A percentile compares a stretch with the other conserved stretches of the same genome.
These are phyloP conservation scores for Tolypocladium ophioglossoides DNA, from an alignment of 2,329 filamentous ascomycete species.

Conservation along the genomic window DNA sequence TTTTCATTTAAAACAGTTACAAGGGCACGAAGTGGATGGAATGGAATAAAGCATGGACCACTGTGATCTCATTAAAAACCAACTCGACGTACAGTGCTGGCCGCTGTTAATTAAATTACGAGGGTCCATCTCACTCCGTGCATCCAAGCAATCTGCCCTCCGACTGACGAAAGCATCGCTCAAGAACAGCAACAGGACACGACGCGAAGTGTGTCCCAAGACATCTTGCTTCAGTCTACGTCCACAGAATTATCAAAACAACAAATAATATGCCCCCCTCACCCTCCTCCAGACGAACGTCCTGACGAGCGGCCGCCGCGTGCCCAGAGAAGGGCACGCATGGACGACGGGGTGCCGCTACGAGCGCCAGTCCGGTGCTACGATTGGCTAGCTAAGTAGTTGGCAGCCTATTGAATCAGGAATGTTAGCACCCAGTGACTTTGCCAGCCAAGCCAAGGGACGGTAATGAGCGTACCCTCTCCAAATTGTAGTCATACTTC, in stretches of 20 bases:
- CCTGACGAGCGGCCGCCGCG: neutral
- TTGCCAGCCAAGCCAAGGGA: neutral
- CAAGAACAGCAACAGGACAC: neutral
- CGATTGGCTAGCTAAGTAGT: conserved; percentile 44
- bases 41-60: neutral
- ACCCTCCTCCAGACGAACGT: neutral
- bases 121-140: neutral
- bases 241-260: neutral
- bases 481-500: conserved; percentile 92
- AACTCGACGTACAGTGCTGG: neutral
- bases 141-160: neutral
- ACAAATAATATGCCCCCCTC: neutral
- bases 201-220: neutral
- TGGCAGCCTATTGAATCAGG: conserved; percentile 32
- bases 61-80: neutral
- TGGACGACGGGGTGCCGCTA: neutral
- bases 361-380: conserved; percentile 13
- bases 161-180: neutral
- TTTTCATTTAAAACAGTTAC: neutral
- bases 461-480: conserved; percentile 57
- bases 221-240: neutral
- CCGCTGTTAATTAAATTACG: neutral
- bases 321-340: neutral
- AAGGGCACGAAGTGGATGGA: neutral
- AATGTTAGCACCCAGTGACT: conserved; percentile 7